Conservation (phyloP, 768 basidiomycete genomes). For the Mycena chlorophos region DNA sequence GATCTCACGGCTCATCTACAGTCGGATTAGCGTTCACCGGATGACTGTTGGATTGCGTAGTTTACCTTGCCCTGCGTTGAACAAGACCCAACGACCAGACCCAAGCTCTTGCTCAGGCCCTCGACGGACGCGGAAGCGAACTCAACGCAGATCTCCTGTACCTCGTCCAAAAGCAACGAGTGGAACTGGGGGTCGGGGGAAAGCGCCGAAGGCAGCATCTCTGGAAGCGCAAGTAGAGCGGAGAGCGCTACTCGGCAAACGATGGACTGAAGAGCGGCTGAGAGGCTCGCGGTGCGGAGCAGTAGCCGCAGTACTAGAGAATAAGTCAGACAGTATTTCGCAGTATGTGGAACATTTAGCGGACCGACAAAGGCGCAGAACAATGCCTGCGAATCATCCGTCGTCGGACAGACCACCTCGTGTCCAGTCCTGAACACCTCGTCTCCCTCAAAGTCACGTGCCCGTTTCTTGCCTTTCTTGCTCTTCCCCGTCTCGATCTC, state of each 20-base stretch:
- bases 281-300: conserved; percentile 51
- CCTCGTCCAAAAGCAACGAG: conserved; percentile 40
- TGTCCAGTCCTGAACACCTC: conserved; percentile 60
- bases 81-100: conserved; percentile 51
- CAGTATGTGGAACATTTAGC: conserved; percentile 10
- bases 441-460: conserved; percentile 72
- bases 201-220: conserved; percentile 52
- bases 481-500: conserved; percentile 30
- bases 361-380: conserved; percentile 61
- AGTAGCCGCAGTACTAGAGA: conserved; percentile 51
- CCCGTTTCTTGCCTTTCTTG: conserved; percentile 68
- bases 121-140: conserved; percentile 55
- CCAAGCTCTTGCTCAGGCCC: conserved; percentile 61
- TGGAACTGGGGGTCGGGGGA: conserved; percentile 56
- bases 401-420: conserved; percentile 48
- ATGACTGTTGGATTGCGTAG: not conserved
- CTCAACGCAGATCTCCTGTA: conserved; percentile 50
- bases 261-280: conserved; percentile 56
- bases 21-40: not conserved
- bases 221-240: conserved; percentile 55
- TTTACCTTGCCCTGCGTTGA: conserved; percentile 24
- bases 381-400: conserved; percentile 52
- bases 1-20: conserved; percentile 37
- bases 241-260: conserved; percentile 59
- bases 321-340: not conserved